A percentile compares a stretch with the other conserved stretches of the same genome.
Conservation (phyloP, 352 stramenopile genomes). For the Phytophthora nicotianae region DNA sequence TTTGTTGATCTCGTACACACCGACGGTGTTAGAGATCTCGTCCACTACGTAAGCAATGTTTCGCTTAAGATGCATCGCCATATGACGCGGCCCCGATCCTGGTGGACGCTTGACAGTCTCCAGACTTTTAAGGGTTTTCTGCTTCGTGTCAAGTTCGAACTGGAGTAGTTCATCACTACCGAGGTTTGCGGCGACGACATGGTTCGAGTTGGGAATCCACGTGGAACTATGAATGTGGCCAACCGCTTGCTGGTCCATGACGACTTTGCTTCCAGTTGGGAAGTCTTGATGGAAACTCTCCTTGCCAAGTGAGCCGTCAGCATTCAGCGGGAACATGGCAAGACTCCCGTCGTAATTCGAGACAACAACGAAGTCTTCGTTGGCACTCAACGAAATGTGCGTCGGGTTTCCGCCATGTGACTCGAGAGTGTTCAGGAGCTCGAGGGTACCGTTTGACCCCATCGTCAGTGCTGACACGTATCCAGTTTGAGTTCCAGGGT, state of each 20-base stretch:
- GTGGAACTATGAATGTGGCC: conserved; percentile 70
- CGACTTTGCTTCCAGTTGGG: conserved; percentile 39
- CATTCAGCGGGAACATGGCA: conserved; percentile 55
- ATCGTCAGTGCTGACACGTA: conserved; percentile 55
- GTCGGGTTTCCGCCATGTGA: conserved; percentile 48
- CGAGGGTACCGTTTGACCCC: conserved; percentile 37
- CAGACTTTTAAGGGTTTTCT: conserved; percentile 41
- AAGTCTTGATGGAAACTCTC: conserved; percentile 51
- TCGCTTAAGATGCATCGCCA: conserved; percentile 49
- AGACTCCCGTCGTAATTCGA: conserved; percentile 74
- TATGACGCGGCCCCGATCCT: conserved; percentile 68
- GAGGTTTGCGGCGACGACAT: conserved; percentile 56
- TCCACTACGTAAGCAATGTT: conserved; percentile 67
- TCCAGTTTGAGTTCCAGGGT: conserved; percentile 43
- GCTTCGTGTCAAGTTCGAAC: conserved; percentile 44
- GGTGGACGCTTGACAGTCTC: conserved; percentile 24
- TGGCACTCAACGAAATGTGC: conserved; percentile 57
- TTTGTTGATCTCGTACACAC: conserved; percentile 50
- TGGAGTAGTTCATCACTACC: conserved; percentile 66
- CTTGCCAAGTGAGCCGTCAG: conserved; percentile 45
- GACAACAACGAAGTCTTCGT: conserved; percentile 57
- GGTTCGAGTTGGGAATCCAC: conserved; percentile 54
- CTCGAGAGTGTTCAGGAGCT: conserved; percentile 56
- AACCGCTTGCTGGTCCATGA: conserved; percentile 44
- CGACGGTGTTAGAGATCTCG: conserved; percentile 69